Evolutionary conservation across 768 basidiomycete genomes (phyloP), one percentile per base, ranked within the genome.

Genomic region (Boletus rubroflammeus): DNA sequence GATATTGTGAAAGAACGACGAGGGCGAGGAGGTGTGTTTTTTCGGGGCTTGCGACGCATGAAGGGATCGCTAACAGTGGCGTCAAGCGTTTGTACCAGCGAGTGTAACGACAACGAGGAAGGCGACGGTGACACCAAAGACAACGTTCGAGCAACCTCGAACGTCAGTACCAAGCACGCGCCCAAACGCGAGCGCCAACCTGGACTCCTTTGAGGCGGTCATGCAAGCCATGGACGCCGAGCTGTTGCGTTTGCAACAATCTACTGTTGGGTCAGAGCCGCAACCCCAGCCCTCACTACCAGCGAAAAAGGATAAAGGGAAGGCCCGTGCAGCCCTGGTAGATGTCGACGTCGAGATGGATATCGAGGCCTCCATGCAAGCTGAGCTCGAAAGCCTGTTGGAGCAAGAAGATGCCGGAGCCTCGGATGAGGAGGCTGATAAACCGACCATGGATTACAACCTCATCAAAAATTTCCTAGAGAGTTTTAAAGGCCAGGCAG

Each of bases 391-490:
- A 36, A 80, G 78, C 9, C 76, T 84, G 0, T 70, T 96, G 44
- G 82, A 84, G 68, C 63, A 61, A 53, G 75, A 67, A 46, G 65
- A 80, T 61, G 23, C 1, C 40, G 77, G 63, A 63, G 81, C 77
- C 7, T 82, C 79, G 13, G 82, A 83, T n/a, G 83, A 79, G 23
- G 81, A 76, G 28, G 76, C 73, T 3, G 74, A 74, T 11, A 75
- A 71, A 25, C 67, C 61, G n/a, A 71, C 77, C 35, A 77, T 82
- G 65, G 93, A 99, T 68, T 97, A 95, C 70, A 85, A 85, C 61
- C 73, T 98, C 63, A 96, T 98, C 76, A 96, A 93, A 73, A 96
- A 97, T 70, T 94, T 99, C 70, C 72, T 98, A 70, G 93, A 97
- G 75, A 96, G 93, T 71, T 98, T 92, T 77, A 93, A 91, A 67